These are phyloP conservation scores for Neofusicoccum ribis DNA, from an alignment of 2,329 filamentous ascomycete genomes.

Conservation along the genomic window DNA sequence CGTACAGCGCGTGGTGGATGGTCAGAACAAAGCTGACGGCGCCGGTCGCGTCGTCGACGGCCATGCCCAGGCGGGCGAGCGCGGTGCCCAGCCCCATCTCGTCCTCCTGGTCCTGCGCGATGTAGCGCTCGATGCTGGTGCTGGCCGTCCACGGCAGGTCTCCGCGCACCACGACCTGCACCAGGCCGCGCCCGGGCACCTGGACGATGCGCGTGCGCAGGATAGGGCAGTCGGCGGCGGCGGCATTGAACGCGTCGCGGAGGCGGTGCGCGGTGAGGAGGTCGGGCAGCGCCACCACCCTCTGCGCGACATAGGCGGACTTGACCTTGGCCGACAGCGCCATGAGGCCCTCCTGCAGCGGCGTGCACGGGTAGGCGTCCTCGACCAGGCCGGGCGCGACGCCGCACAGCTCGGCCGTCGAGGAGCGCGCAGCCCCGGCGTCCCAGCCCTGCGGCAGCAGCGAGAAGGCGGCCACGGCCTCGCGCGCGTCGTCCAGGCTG, in stretches of 20 bases:
- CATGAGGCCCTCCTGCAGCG: conserved; percentile 57
- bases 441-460: no score
- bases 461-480: no score
- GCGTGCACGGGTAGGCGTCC: conserved; percentile 57
- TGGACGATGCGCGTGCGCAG: conserved; percentile 40
- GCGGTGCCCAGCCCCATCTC: conserved; percentile 16
- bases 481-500: no score
- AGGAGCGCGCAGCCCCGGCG: no score
- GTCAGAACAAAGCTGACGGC: conserved; percentile 13
- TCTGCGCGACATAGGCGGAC: conserved; percentile 52
- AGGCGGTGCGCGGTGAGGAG: conserved; percentile 25
- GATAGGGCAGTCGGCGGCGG: conserved; percentile 34
- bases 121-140: conserved; percentile 21
- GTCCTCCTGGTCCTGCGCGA: conserved; percentile 31
- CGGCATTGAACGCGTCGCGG: conserved; percentile 35
- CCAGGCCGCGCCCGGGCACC: conserved; percentile 32
- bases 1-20: conserved; percentile 19
- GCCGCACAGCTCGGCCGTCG: no score
- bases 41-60: conserved; percentile 26
- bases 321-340: conserved; percentile 53
- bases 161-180: conserved; percentile 30
- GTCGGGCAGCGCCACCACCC: conserved; percentile 16
- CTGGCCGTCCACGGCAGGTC: conserved; percentile 19
- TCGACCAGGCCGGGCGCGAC: conserved; percentile 32
- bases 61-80: conserved; percentile 26